These are phyloP conservation scores for Talaromyces proteolyticus DNA, from an alignment of 495 filamentous ascomycete genomes.

Conservation along the genomic window DNA sequence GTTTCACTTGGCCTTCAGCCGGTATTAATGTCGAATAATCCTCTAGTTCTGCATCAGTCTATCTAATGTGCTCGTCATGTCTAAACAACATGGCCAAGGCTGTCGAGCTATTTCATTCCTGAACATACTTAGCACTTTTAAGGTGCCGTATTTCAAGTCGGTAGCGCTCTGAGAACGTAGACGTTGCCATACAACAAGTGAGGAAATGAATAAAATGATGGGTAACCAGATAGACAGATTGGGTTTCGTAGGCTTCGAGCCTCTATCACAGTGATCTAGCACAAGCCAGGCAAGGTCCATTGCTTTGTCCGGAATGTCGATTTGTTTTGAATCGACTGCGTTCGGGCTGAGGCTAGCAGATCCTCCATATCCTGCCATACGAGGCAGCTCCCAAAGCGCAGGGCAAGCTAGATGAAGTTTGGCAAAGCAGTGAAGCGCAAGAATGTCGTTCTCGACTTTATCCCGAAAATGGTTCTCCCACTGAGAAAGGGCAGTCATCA, in stretches of 20 bases:
- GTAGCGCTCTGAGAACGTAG: not conserved
- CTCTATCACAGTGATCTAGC: not conserved
- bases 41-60: not conserved
- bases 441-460: not conserved
- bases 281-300: constrained; percentile 1
- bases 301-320: not conserved
- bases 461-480: not conserved
- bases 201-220: not conserved
- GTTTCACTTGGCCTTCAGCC: no score
- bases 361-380: not conserved
- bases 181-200: not conserved
- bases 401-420: not conserved
- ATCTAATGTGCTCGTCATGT: not conserved
- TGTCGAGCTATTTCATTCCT: not conserved
- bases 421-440: not conserved
- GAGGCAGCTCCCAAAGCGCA: not conserved
- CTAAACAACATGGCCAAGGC: not conserved
- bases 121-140: constrained; percentile 1
- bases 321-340: not conserved
- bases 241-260: not conserved
- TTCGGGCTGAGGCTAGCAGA: not conserved
- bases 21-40: no score
- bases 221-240: not conserved
- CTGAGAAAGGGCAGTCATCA: not conserved
- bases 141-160: constrained; percentile 1